These are phyloP conservation scores for Fusarium secorum DNA, from an alignment of 2,329 filamentous ascomycete species.

Conservation along the genomic window DNA sequence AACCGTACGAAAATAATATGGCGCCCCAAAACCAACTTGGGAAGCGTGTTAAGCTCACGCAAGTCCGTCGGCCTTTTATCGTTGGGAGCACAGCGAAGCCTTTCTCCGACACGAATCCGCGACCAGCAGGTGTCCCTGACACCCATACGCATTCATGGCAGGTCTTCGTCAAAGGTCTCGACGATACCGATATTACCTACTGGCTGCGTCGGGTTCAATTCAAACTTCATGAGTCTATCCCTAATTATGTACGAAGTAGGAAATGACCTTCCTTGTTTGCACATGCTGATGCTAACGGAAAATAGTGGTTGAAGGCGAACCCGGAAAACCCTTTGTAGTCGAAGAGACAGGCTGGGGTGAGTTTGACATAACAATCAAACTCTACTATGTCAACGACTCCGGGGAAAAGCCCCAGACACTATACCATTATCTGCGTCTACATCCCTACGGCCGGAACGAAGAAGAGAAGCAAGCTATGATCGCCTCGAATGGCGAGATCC, in stretches of 20 bases:
- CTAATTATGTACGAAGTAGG: slow-evolving; percentile 83
- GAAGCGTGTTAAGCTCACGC: slow-evolving; percentile 71
- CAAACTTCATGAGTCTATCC: slow-evolving; percentile 96
- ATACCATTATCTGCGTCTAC: slow-evolving; percentile 89
- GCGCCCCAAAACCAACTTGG: slow-evolving; percentile 65
- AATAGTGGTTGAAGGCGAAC: slow-evolving; percentile 74
- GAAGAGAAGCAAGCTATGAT: slow-evolving; percentile 71
- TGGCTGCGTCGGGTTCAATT: slow-evolving; percentile 98
- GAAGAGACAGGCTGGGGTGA: slow-evolving; percentile 97
- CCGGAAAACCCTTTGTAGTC: slow-evolving; percentile 77
- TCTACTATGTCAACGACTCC: slow-evolving; percentile 89
- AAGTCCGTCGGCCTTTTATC: slow-evolving; percentile 72
- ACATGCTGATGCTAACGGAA: slow-evolving; percentile 24
- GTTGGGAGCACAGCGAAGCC: slow-evolving; percentile 82
- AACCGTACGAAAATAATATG: slow-evolving; percentile 51
- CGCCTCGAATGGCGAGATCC: slow-evolving; percentile 68
- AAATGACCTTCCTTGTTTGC: slow-evolving; percentile 10
- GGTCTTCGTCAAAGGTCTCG: slow-evolving; percentile 90
- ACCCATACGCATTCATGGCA: slow-evolving; percentile 98
- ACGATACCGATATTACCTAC: slow-evolving; percentile 89
- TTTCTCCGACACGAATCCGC: slow-evolving; percentile 82
- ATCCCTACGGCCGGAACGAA: slow-evolving; percentile 87
- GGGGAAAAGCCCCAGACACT: slow-evolving; percentile 95
- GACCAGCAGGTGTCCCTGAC: slow-evolving; percentile 77
- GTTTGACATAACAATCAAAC: slow-evolving; percentile 94